A percentile compares a stretch with the other conserved stretches of the same genome.
These are phyloP conservation scores for Phialocephala sp. DNA, from an alignment of 2,329 filamentous ascomycete species.

Conservation along the genomic window DNA sequence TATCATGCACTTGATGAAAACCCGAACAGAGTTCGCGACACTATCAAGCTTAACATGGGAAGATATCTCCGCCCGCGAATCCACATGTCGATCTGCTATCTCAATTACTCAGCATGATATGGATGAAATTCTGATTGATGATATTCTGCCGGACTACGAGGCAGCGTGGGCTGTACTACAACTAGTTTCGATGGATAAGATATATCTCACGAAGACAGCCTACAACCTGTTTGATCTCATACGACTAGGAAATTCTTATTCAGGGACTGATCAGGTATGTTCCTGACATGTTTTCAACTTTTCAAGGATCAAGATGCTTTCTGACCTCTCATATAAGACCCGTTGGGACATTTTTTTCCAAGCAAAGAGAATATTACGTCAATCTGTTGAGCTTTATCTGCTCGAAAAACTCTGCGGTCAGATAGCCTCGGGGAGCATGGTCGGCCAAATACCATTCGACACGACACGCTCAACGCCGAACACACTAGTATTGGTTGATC, in stretches of 20 bases:
- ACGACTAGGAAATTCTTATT: conserved; percentile 28
- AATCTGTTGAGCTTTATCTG: conserved; percentile 35
- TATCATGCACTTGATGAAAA: conserved; percentile 28
- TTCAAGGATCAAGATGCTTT: background rate
- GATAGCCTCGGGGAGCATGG: conserved; percentile 30
- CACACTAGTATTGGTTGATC: conserved; percentile 32
- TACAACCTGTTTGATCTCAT: conserved; percentile 34
- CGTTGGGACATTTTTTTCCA: conserved; percentile 32
- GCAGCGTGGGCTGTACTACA: conserved; percentile 32
- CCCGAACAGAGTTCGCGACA: conserved; percentile 24
- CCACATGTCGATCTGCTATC: conserved; percentile 20
- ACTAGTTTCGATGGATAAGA: conserved; percentile 30
- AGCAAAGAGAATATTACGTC: conserved; percentile 31
- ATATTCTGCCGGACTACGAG: conserved; percentile 29
- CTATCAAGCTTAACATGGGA: conserved; percentile 28
- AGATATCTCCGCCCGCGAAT: conserved; percentile 15
- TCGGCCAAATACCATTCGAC: conserved; percentile 28
- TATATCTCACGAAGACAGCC: conserved; percentile 28
- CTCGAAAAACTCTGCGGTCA: conserved; percentile 33
- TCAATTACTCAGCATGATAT: conserved; percentile 6
- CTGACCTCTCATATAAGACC: conserved; percentile 16
- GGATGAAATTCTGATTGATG: background rate
- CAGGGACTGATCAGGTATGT: conserved; percentile 24
- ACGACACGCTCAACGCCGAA: conserved; percentile 28
- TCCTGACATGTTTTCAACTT: background rate